These are phyloP conservation scores for Arachis monticola DNA, from an alignment of 331 rosid species.

Conservation along the genomic window DNA sequence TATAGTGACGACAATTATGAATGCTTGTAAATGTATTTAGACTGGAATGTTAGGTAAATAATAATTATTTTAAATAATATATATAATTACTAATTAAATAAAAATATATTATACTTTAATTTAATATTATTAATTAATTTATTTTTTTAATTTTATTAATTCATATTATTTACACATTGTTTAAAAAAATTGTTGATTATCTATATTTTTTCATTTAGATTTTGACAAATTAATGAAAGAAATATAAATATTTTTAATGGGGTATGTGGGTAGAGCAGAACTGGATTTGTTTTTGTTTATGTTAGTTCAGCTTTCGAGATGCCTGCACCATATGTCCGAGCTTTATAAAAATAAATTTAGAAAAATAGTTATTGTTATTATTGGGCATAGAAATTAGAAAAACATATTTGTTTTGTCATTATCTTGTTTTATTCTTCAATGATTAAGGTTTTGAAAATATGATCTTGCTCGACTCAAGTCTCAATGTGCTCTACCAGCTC, in stretches of 20 bases:
- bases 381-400: conserved; percentile 20
- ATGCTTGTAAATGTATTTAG: background rate
- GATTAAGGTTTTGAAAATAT: conserved; percentile 59
- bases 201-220: too few relatives aligned
- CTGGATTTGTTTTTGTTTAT: conserved; percentile 43
- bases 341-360: conserved; percentile 5
- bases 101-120: too few relatives aligned
- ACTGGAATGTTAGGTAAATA: too few relatives aligned
- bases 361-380: too few relatives aligned
- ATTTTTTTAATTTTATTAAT: too few relatives aligned
- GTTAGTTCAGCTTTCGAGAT: conserved; percentile 49
- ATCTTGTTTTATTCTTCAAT: conserved; percentile 79
- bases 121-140: too few relatives aligned
- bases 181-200: too few relatives aligned
- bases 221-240: too few relatives aligned
- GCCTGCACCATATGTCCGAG: conserved; percentile 36
- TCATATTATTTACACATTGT: too few relatives aligned
- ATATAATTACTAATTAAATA: too few relatives aligned
- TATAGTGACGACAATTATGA: background rate
- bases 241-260: conserved; percentile 20
- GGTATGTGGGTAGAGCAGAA: conserved; percentile 42
- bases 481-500: conserved; percentile 68
- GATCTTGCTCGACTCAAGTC: conserved; percentile 56
- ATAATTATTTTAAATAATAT: too few relatives aligned
- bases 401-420: conserved; percentile 60